Evolutionary conservation across 2,329 filamentous ascomycete genomes (phyloP), one percentile per base, ranked within the genome.

Genomic region (Sodiomyces alkalinus): DNA sequence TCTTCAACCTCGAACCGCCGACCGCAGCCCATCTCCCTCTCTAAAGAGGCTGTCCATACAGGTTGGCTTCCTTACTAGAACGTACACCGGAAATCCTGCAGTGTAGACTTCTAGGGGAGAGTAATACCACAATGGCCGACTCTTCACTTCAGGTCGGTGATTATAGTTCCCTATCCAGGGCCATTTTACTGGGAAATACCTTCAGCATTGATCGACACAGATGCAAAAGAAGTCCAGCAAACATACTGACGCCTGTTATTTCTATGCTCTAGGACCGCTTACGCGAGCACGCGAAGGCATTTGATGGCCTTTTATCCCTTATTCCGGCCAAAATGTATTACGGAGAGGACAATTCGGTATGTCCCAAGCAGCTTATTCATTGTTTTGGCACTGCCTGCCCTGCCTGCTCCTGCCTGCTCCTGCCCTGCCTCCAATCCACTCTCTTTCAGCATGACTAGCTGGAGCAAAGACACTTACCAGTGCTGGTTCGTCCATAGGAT

Each of bases 271-370:
- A 41, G 31, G 35, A 34, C 15, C 39, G 39, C 31, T 36, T 41
- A 31, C 37, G 39, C 18, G 43, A 22, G 38, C 62, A 69, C 40
- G 57, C 80, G 39, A 70, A 81, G 55, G 79, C 82, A 39, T 92
- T 93, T 46, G 79, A 92, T 55, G 82, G 82, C 25, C 62, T 93
- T 28, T 62, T 93, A 50, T 87, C 82, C 33, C 62, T 93, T 38
- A 92, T 92, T 33, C 83, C 86, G 22, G 82, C 83, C 35, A 86
- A 90, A 55, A 74, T 83, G 43, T 93, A 93, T 56, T 93, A 92
- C 44, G 81, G 77, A 31, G 74, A 86, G 50, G 83, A 92, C 48
- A 79, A 68, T 37, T 83, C 68, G 53, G 81, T 87, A 76, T 44
- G 79, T 74, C n/a, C n/a, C n/a, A n/a, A n/a, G n/a, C n/a, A n/a